Evolutionary conservation across 805 yeast species (phyloP), one percentile per base, ranked within the genome.

Genomic region (Barnettozyma sucrosica): DNA sequence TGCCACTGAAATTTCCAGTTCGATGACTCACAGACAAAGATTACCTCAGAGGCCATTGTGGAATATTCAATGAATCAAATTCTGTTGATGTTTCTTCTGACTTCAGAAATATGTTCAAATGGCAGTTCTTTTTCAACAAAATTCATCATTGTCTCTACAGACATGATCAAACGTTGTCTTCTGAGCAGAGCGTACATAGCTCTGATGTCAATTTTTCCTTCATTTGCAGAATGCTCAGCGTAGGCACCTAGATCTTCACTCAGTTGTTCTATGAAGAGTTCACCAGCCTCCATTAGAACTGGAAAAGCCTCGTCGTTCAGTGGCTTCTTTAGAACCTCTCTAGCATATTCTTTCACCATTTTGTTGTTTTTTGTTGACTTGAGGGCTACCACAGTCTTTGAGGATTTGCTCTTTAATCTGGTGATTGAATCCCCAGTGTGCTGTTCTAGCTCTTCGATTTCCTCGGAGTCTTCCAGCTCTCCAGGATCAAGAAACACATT

Each of bases 151-250:
- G 56, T 43, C 7, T 55, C 49, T 13, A 47, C 34, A 23, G 55
- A 52, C 5, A 32, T 20, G 2, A 57, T 49, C 7, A 62, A 30
- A 20, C 67, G 36, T 41, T 67, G 71, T 23, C 71, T 54, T 42
- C 60, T 57, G 53, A 66, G 28, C 23, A 69, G 46, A 13, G 61
- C 48, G 33, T 55, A 45, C 4, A 60, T 58, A 16, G 66, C 58
- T 10, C 54, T 50, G 9, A 61, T 50, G 14, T 63, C 61, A 6
- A 69, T 48, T 2, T 47, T 56, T 1, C 54, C 53, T 33, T 54
- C 56, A n/a, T 61, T 40, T 26, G 49, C 53, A 1, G 68, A 60
- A 48, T 70, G 73, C 2, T 52, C 51, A 0, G 71, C 56, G 41
- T 67, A 70, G 0, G 65, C 62, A 1, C 48, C 44, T 5, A 69